Base-by-base conservation (phyloP, 1,284 basidiomycete species). In the Vanrija sp. region DNA sequence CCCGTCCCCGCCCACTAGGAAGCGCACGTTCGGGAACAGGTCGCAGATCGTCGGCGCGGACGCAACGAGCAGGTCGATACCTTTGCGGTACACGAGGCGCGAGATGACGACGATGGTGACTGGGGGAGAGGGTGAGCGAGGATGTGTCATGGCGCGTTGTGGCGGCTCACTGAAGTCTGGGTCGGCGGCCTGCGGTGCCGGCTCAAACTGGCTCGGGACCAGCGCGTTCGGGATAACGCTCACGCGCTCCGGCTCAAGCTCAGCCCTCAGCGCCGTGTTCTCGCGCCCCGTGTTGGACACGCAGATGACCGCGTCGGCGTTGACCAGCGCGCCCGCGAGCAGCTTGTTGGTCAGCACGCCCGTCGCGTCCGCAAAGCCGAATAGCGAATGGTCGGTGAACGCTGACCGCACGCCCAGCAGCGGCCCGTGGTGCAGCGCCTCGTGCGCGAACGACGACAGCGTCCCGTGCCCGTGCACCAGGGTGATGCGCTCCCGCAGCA, bases 341-440 rank as follows among this genome's bases (percentile, higher is more conserved):
- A 99, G 82, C 74, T 98, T 98, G 80, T 98, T 98, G 6, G 96
- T 98, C 62, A 98, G 78, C 47, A 98, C 94, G 65, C 92, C 93
- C 0, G 92, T 92, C 16, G 93, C 93, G 67, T 97, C 94, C 45
- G 91, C 91, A 65, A 99, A 92, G 0, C 91, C 93, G 66, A 98
- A 98, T 23, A 99, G 78, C 64, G 89, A 92, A 70, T 99, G 96
- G 74, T 99, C 96, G 1, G 96, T 98, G 73, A 98, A 97, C 9
- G 96, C 88, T 0, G 91, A 91, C 54, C 72, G 71, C 19, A 75
- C 45, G 7, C 87, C 87, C 74, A 96, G 81, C 26, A 89, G 78
- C 64, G 91, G 88, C 0, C 91, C 85, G 68, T 97, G 92, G 28
- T 97, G 77, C 54, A 98, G 86, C 10, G 85, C 91, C 78, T 99